Base-by-base conservation (phyloP, 2,329 filamentous ascomycete genomes). In the Geosmithia morbida region DNA sequence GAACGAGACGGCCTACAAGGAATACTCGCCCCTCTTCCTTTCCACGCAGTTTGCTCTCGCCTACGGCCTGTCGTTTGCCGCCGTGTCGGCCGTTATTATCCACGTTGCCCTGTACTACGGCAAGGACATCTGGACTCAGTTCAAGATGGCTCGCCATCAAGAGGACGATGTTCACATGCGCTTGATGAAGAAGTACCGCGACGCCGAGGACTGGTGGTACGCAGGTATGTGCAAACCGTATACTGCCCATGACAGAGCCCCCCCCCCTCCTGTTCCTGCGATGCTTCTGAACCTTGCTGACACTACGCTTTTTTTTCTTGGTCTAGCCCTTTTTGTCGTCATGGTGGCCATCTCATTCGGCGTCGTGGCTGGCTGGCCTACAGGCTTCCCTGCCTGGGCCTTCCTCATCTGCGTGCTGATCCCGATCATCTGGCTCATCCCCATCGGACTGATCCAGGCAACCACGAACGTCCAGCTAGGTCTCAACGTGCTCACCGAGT, bases 401-500 rank as follows among this genome's bases (percentile, higher is more conserved):
- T 77, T 70, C 47, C 55, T 79, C 45, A 62, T 80, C 48, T 78
- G 75, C 58, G 68, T 80, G 40, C 53, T 75, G 30, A 68, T 81
- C 22, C 74, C 75, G 2, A 59, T 78, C 37, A 55, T 80, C 33
- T 79, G 76, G 72, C 67, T 76, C 46, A 69, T 81, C 20, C 77
- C 77, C 10, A 74, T 79, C 47, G 77, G 77, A 46, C 72, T 81
- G 52, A 68, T 81, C 44, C 75, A 79, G 56, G 77, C 73, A 48
- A 72, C 79, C 48, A 77, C 76, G 41, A 79, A 79, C 58, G 73
- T 75, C 46, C 75, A 79, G 57, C 67, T 85, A 3, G 80, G 80
- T 4, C 67, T 86, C 19, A 85, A 85, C 53, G 80, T 87, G 17
- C 63, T 86, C 49, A 83, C 81, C n/a, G 81, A 85, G 58, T 84